A percentile compares a stretch with the other conserved stretches of the same genome.
Evolutionary conservation across 176 grass and related monocot genomes (phyloP).

Genomic region (Neostapfia colusana): DNA sequence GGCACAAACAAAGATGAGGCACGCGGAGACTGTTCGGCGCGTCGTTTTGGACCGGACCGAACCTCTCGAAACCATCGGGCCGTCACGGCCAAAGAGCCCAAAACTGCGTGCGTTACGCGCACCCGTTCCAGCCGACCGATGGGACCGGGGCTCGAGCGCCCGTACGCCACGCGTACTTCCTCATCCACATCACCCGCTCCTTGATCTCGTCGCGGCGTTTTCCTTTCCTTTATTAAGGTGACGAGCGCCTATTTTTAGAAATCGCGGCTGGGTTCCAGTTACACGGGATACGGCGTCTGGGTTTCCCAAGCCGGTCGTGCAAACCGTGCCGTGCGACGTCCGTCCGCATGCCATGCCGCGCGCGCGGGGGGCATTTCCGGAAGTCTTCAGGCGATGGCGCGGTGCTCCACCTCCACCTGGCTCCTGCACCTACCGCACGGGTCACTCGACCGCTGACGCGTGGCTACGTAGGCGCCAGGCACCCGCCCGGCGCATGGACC

Average conservation of each 20-base stretch:
- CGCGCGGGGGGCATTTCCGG: neutral
- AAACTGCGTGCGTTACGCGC: neutral
- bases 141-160: neutral
- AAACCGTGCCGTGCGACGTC: neutral
- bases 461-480: neutral
- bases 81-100: neutral
- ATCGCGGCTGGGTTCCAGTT: neutral
- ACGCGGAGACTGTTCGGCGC: neutral
- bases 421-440: neutral
- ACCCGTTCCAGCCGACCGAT: neutral
- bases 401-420: neutral
- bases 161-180: neutral
- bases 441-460: slow-evolving; percentile 1
- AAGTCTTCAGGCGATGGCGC: slow-evolving; percentile 20
- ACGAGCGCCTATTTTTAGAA: neutral
- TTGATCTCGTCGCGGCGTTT: neutral
- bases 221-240: neutral
- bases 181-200: neutral
- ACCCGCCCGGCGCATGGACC: slow-evolving; percentile 18
- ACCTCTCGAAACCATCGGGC: neutral
- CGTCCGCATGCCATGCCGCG: neutral
- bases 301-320: slow-evolving; percentile 24
- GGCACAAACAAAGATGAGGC: neutral
- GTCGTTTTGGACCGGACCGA: neutral
- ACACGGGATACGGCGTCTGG: neutral